phyloP scores from a whole-genome alignment of 2,329 filamentous ascomycete species.

The Sporothrix protearum region DNA sequence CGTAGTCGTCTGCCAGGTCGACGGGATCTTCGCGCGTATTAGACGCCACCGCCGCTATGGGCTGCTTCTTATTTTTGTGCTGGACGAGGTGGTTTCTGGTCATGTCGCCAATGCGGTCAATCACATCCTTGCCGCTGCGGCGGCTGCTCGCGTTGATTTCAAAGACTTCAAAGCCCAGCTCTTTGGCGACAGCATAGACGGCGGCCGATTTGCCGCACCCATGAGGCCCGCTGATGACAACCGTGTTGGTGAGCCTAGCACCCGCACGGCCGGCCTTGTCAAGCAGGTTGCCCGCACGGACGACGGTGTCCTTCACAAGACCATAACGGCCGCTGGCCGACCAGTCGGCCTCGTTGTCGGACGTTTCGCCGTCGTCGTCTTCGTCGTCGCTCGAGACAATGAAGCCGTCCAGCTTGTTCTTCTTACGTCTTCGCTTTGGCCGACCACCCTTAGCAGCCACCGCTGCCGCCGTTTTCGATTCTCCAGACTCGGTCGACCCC shows the following conservation, averaged over 20 bases:
- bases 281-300: constrained; percentile 42
- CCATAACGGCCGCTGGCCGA: constrained; percentile 38
- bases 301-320: constrained; percentile 51
- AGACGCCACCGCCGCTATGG: background rate
- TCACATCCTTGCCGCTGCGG: constrained; percentile 80
- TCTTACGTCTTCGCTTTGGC: constrained; percentile 59
- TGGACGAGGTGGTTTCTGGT: constrained; percentile 86
- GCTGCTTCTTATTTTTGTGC: constrained; percentile 38
- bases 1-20: constrained; percentile 38
- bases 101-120: constrained; percentile 95
- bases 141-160: constrained; percentile 85
- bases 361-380: constrained; percentile 64
- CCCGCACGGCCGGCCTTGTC: constrained; percentile 38
- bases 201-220: constrained; percentile 93
- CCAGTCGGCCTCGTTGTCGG: constrained; percentile 56
- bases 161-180: constrained; percentile 89
- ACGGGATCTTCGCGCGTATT: constrained; percentile 9
- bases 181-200: constrained; percentile 86
- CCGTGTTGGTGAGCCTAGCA: constrained; percentile 62
- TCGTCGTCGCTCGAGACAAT: constrained; percentile 77
- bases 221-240: constrained; percentile 84
- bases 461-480: constrained; percentile 32
- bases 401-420: constrained; percentile 75
- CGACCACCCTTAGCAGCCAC: constrained; percentile 30
- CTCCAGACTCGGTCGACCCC: constrained; percentile 42